A percentile compares a stretch with the other conserved stretches of the same genome.
phyloP scores from a whole-genome alignment of 2,329 filamentous ascomycete species.

The Ascochyta koolunga region DNA sequence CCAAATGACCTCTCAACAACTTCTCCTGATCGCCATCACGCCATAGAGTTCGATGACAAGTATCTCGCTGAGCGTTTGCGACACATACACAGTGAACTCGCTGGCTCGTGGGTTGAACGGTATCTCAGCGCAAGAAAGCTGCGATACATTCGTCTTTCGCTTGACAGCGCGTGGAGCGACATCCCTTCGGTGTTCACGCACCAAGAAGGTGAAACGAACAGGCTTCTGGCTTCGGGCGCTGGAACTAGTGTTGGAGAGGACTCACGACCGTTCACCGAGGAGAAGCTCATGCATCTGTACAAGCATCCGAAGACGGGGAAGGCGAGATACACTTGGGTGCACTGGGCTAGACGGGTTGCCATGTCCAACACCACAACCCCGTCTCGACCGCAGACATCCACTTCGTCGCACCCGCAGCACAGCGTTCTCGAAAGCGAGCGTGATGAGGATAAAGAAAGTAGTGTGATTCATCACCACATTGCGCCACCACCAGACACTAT shows the following conservation, averaged over 20 bases:
- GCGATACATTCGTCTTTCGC: constrained; percentile 25
- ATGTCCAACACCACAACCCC: constrained; percentile 14
- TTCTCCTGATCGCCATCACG: constrained; percentile 19
- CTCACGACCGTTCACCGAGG: constrained; percentile 46
- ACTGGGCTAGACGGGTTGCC: constrained; percentile 49
- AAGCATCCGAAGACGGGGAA: constrained; percentile 40
- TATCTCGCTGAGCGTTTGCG: constrained; percentile 29
- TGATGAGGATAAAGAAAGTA: constrained; percentile 8
- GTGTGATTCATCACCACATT: constrained; percentile 3
- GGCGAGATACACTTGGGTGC: constrained; percentile 51
- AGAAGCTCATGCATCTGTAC: constrained; percentile 47
- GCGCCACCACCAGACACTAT: constrained; percentile 11
- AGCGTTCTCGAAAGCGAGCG: not conserved
- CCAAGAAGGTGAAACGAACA: not conserved
- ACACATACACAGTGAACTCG: constrained; percentile 22
- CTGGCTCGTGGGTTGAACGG: constrained; percentile 29
- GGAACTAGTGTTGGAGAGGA: constrained; percentile 15
- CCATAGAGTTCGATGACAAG: constrained; percentile 37
- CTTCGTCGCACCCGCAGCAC: not conserved
- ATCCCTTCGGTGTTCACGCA: not conserved
- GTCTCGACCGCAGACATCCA: constrained; percentile 1
- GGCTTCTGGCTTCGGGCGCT: constrained; percentile 21
- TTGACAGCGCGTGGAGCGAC: constrained; percentile 28
- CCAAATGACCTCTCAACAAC: constrained; percentile 18
- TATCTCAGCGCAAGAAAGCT: constrained; percentile 30